Evolutionary conservation across 495 filamentous ascomycete species (phyloP), one percentile per base, ranked within the genome.

Genomic region (Penicillium chermesinum): DNA sequence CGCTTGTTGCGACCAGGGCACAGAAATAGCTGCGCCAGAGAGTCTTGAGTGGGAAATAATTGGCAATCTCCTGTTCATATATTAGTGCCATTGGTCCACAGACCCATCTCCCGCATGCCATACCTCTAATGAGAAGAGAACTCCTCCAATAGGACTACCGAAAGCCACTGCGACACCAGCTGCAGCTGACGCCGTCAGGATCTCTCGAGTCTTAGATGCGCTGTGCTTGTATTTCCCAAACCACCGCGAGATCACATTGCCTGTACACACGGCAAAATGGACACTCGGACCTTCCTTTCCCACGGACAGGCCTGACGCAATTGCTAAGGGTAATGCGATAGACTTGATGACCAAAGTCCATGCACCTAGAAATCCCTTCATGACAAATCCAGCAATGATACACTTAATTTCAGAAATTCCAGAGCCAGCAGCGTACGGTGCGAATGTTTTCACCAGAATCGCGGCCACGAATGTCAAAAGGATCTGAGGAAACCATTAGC

Each of bases 341-440:
- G 91, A 95, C 67, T 98, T 98, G 63, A 98, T 97, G 32, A 94
- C 53, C 9, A 98, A 73, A 13, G 93, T 98, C 85, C 88, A 88
- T 52, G 85, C 86, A 22, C 93, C 88, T 34, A 98, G 76, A 59
- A 97, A 98, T 6, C 93, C 93, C 64, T 98, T 96, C 93, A 98
- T 98, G 47, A 97, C 87, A 56, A 98, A 98, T n/a, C 93, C 93
- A 5, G 91, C 91, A 58, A 98, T 95, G 55, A 98, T 98, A 67
- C 93, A 97, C 69, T 98, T 98, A 71, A 98, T 98, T 71, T 98
- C 93, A 19, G 91, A 96, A 47, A 98, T 98, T 39, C 93, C 93
- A 17, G 91, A 96, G 21, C 93, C 93, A 22, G 93, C 94, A 10
- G 93, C 94, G 64, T 98, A 98, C 12, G 93, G 94, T 9, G 93